Percentiles rank a stretch among this genome's conserved stretches.
These are phyloP conservation scores for Phalaenopsis equestris DNA, from an alignment of 106 monocot species.

Conservation along the genomic window DNA sequence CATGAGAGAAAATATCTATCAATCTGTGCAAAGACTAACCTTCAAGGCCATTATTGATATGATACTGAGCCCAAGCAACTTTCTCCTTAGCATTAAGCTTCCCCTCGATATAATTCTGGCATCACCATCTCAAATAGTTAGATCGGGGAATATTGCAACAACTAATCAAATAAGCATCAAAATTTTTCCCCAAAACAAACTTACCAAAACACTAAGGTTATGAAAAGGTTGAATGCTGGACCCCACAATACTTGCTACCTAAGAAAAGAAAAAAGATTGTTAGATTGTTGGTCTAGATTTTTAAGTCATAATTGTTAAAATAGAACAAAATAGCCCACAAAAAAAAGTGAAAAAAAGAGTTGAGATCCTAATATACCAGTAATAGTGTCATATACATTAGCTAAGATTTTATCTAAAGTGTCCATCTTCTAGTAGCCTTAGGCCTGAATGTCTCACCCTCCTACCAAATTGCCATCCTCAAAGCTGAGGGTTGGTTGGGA, in stretches of 20 bases:
- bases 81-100: constrained; percentile 40
- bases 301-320: background rate
- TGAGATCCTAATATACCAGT: no score
- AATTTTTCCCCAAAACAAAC: background rate
- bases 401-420: no score
- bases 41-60: constrained; percentile 38
- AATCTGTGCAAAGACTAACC: constrained; percentile 19
- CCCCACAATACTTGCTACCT: constrained; percentile 51
- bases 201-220: constrained; percentile 32
- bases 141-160: background rate
- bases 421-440: background rate
- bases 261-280: constrained; percentile 6
- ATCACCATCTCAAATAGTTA: background rate
- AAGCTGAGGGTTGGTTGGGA: no score
- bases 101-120: constrained; percentile 40
- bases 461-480: background rate
- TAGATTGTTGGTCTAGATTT: background rate
- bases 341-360: no score
- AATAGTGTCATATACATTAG: no score
- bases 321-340: background rate
- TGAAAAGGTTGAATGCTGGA: constrained; percentile 63
- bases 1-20: background rate
- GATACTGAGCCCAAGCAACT: constrained; percentile 26
- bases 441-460: background rate
- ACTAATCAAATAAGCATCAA: background rate